These are phyloP conservation scores for Heracleum sosnowskyi DNA, from an alignment of 129 eudicot species.

Conservation along the genomic window DNA sequence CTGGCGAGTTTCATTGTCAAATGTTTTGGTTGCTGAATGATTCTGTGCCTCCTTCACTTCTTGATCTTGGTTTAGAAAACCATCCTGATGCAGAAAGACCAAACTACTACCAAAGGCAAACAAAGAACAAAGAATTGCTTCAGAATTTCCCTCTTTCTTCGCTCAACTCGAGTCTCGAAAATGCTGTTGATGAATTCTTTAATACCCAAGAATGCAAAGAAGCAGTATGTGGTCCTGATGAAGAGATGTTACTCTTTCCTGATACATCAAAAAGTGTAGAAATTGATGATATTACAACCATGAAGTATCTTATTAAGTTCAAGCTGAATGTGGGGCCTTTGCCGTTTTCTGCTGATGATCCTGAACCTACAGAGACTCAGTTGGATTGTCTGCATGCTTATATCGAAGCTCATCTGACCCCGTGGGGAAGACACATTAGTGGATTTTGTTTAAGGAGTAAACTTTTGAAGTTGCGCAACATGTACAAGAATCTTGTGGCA, in stretches of 20 bases:
- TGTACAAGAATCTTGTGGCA: background rate
- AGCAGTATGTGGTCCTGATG: background rate
- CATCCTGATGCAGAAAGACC: background rate
- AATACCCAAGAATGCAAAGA: background rate
- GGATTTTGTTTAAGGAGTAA: background rate
- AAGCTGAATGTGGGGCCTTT: background rate
- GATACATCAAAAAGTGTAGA: background rate
- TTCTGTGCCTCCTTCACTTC: background rate
- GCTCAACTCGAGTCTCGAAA: background rate
- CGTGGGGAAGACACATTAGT: background rate
- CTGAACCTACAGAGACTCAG: background rate
- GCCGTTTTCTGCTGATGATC: background rate
- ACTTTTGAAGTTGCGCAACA: background rate
- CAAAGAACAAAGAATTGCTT: background rate
- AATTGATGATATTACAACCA: background rate
- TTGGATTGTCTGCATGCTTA: background rate
- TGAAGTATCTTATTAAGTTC: background rate
- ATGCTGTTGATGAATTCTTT: background rate
- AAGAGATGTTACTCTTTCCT: background rate
- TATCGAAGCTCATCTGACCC: background rate
- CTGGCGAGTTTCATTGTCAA: background rate
- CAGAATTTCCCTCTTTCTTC: background rate
- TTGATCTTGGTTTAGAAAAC: background rate
- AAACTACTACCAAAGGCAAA: background rate
- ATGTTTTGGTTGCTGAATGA: background rate